Conservation (phyloP, 2,329 filamentous ascomycete species). For the Nemania sp. region DNA sequence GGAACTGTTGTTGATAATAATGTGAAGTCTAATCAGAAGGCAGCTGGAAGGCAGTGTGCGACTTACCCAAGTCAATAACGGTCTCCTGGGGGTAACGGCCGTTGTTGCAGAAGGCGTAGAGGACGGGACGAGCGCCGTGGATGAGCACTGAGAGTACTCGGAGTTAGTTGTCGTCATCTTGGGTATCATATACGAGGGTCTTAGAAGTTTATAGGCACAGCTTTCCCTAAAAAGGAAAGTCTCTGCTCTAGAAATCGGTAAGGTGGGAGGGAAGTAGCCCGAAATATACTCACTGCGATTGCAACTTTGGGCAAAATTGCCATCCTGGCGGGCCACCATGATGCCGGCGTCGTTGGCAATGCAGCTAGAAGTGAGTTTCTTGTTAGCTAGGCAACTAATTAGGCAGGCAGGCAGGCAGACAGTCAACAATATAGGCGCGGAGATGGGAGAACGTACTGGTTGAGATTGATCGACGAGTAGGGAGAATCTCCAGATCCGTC, state of each 20-base stretch:
- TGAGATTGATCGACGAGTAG: slow-evolving; percentile 29
- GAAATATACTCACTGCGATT: too few relatives aligned
- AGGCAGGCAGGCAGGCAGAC: neutral
- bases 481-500: neutral
- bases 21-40: neutral
- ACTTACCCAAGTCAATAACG: slow-evolving; percentile 24
- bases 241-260: too few relatives aligned
- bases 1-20: neutral
- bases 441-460: slow-evolving; percentile 20
- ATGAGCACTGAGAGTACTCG: too few relatives aligned
- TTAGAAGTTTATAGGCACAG: too few relatives aligned
- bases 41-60: neutral
- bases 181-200: too few relatives aligned
- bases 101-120: slow-evolving; percentile 23
- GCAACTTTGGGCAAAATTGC: too few relatives aligned
- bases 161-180: too few relatives aligned
- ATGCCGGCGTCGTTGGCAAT: slow-evolving; percentile 33
- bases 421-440: neutral
- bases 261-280: too few relatives aligned
- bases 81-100: slow-evolving; percentile 8
- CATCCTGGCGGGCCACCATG: slow-evolving; percentile 25
- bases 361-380: slow-evolving; percentile 16
- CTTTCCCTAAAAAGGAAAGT: too few relatives aligned
- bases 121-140: slow-evolving; percentile 14
- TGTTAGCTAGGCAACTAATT: neutral